Evolutionary conservation across 331 rosid species (phyloP), one percentile per base, ranked within the genome.

Genomic region (Dryas integrifolia): DNA sequence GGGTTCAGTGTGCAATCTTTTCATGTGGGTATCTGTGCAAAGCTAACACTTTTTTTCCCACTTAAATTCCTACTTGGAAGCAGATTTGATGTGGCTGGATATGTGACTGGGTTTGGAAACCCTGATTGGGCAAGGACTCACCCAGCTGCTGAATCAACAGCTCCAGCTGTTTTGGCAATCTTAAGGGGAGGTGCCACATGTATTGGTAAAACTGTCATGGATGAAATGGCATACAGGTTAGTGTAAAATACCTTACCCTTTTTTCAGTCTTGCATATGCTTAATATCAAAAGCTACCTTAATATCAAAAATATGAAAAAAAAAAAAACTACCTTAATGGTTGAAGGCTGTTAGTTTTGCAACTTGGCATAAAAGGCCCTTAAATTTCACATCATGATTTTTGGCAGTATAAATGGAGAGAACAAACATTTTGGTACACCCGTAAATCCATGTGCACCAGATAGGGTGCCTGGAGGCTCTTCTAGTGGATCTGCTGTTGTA

Each of bases 91-190:
- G 79, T 89, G 81, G 87, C 88, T 35, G 98, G 95, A 65, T 47
- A 82, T 67, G 91, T 89, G 63, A 79, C 91, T 72, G 95, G 98
- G 30, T 91, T 91, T 35, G 97, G 97, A 70, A 91, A 82, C 77
- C 98, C 97, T 77, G 96, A 89, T n/a, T 94, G 98, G 98, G 83
- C 80, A 49, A 91, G 85, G 87, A 91, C 98, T 82, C 98, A 94
- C 84, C 71, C 85, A 0, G 86, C 80, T 81, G 92, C 97, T 66
- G 81, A 77, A 11, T 87, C 85, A 10, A 88, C 96, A 11, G 95
- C 98, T 67, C 96, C 96, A 15, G 77, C 92, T n/a, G 82, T 91
- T 70, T 57, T 70, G 82, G 75, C 88, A 39, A 57, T 91, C 58
- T 82, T 88, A 6, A 74, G 47, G 18, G 96, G 84, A 57, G 98